phyloP scores from a whole-genome alignment of 2,329 filamentous ascomycete species.

The Fusarium ambrosium region DNA sequence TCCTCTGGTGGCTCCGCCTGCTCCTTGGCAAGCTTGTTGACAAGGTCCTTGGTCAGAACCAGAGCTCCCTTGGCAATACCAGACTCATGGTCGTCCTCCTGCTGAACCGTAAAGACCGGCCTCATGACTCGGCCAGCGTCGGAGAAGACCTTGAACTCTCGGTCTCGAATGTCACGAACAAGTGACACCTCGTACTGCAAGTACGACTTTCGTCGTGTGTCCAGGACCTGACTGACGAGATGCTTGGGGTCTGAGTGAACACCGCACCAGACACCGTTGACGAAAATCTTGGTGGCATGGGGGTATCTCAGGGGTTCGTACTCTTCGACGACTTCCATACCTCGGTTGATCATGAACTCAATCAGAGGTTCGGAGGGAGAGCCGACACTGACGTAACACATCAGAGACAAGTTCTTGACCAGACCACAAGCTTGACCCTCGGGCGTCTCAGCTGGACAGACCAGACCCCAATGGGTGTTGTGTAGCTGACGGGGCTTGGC shows the following conservation, averaged over 20 bases:
- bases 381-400: slow-evolving; percentile 98
- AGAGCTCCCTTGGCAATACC: slow-evolving; percentile 74
- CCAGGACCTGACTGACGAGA: slow-evolving; percentile 82
- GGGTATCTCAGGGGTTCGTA: slow-evolving; percentile 89
- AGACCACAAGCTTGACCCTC: slow-evolving; percentile 98
- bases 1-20: slow-evolving; percentile 76
- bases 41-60: slow-evolving; percentile 85
- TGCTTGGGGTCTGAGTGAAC: slow-evolving; percentile 91
- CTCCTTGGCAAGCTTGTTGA: slow-evolving; percentile 79
- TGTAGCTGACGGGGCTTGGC: slow-evolving; percentile 95
- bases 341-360: slow-evolving; percentile 86
- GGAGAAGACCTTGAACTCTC: slow-evolving; percentile 98
- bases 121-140: slow-evolving; percentile 96
- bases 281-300: slow-evolving; percentile 96
- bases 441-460: slow-evolving; percentile 96
- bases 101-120: slow-evolving; percentile 93
- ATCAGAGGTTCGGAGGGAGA: slow-evolving; percentile 93
- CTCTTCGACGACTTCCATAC: slow-evolving; percentile 97
- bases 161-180: slow-evolving; percentile 94
- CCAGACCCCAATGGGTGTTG: slow-evolving; percentile 98
- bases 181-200: slow-evolving; percentile 94
- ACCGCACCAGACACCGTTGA: slow-evolving; percentile 98
- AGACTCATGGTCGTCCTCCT: slow-evolving; percentile 80
- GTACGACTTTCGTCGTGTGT: slow-evolving; percentile 82
- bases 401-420: slow-evolving; percentile 96